Evolutionary conservation across 2,329 filamentous ascomycete genomes (phyloP).

Genomic region (Thelonectria olida): DNA sequence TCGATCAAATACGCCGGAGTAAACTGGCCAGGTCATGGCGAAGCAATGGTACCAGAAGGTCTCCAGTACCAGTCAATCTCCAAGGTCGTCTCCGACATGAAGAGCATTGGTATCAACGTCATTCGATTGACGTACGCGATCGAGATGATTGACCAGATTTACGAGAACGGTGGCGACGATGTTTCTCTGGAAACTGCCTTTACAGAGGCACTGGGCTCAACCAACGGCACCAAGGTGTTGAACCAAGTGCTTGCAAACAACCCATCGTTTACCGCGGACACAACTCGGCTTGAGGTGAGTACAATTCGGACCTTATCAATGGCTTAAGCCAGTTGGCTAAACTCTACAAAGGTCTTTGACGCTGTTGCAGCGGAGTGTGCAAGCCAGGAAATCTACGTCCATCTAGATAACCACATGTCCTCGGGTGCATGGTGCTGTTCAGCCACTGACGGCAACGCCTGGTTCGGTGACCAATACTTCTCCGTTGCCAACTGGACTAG

Average conservation of each 20-base stretch:
- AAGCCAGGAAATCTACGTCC: constrained; percentile 64
- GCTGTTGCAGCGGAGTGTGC: constrained; percentile 67
- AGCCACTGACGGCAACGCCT: constrained; percentile 63
- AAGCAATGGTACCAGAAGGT: constrained; percentile 73
- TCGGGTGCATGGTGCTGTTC: constrained; percentile 67
- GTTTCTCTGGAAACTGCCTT: constrained; percentile 57
- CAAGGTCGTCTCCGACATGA: constrained; percentile 64
- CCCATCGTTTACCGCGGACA: constrained; percentile 61
- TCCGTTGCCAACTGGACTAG: constrained; percentile 67
- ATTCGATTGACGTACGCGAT: constrained; percentile 71
- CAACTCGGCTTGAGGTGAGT: constrained; percentile 60
- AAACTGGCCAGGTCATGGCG: constrained; percentile 70
- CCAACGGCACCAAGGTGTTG: constrained; percentile 62
- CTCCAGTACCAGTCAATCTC: constrained; percentile 68
- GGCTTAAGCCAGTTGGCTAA: constrained; percentile 8
- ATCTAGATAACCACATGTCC: constrained; percentile 70
- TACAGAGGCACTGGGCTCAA: constrained; percentile 55
- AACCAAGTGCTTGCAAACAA: constrained; percentile 64
- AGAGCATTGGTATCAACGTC: constrained; percentile 69
- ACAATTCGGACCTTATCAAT: background rate
- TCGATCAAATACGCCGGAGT: constrained; percentile 62
- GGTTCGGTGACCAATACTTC: constrained; percentile 71
- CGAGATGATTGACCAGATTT: constrained; percentile 70
- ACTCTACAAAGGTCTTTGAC: constrained; percentile 55
- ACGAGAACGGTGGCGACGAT: constrained; percentile 57